Evolutionary conservation across 306 rosid species (phyloP), one percentile per base, ranked within the genome.

Genomic region (Cicer pinnatifidum): DNA sequence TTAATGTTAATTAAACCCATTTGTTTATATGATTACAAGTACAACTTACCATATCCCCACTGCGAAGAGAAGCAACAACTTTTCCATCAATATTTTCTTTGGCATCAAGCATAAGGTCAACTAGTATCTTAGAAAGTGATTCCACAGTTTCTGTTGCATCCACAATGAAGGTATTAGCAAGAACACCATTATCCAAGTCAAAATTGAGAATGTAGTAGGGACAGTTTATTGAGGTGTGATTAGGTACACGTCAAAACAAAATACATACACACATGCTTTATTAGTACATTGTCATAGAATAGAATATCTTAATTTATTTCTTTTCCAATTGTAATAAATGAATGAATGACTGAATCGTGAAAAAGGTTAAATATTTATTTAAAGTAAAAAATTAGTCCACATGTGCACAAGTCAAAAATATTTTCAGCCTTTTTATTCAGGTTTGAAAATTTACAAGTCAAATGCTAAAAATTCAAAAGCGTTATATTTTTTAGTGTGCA

Each of bases 21-120:
- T 1, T 68, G 41, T 45, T 82, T 67, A 23, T 64, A 57, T 9
- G 62, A 20, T 56, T 37, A 62, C 33, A 39, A 8, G 68, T 19
- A n/a, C 11, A 67, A 53, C 67, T 62, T 89, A 84, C 92, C 86
- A 53, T 46, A 69, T 82, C 80, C 75, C 88, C 74, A 6, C 75
- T 81, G 17, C 20, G 71, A 52, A 80, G 85, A 80, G 91, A 87
- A 75, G 84, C 86, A 77, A 82, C 67, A 65, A 88, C 69, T 77
- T 84, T 87, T 38, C 84, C 90, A 72, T 88, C 89, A 71, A 92
- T 80, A 71, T 92, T 90, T 85, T 92, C 97, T 84, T 90, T 90
- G 48, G 86, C 64, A 59, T 86, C 90, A 63, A 86, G 53, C 88
- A 90, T 58, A 12, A 80, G 84, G 53, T 87, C 91, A 72, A 65